Base-by-base conservation (phyloP, 208 protist species). In the Lotmaria passim region DNA sequence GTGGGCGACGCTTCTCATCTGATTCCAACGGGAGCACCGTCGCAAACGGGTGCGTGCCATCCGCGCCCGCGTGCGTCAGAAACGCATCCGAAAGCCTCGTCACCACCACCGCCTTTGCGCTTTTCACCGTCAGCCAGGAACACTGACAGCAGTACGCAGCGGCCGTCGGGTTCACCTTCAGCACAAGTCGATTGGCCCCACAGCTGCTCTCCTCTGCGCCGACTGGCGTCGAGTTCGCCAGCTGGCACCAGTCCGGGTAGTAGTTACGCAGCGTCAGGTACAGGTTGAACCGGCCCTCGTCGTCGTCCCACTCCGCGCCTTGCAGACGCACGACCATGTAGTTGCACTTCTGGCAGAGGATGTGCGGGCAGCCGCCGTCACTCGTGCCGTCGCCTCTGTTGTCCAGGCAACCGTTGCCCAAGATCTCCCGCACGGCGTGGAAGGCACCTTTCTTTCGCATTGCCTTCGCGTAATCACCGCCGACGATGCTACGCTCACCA, bases 91-190 rank as follows among this genome's bases (percentile, higher is more conserved):
- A 76, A 31, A 93, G 61, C 17, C 61, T 75, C 14, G 87, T 93
- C 41, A 86, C 79, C 39, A 96, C 87, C 12, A 75, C 60, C 30
- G 76, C 84, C 50, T 69, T 69, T 8, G 65, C 30, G 19, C 51
- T 48, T 21, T 34, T 56, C 53, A 93, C 88, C 14, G 91, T 91
- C 28, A 93, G 72, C 86, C 87, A 96, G 31, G 88, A 90, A 66
- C 91, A 96, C 63, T 96, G 91, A 55, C 91, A 96, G 72, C 91
- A 93, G 76, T 96, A 96, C 21, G 88, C 91, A 31, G 88, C 91
- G 28, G 67, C 66, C 19, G 61, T 34, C 31, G 41, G 19, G 39
- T 69, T 69, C 31, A 56, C 39, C 34, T 57, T 39, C 47, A 96
- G 64, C 19, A 89, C 91, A 24, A 39, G 31, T n/a, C 46, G 31